Evolutionary conservation across 2,329 filamentous ascomycete genomes (phyloP), one percentile per base, ranked within the genome.

Genomic region (Monosporascus sp.): DNA sequence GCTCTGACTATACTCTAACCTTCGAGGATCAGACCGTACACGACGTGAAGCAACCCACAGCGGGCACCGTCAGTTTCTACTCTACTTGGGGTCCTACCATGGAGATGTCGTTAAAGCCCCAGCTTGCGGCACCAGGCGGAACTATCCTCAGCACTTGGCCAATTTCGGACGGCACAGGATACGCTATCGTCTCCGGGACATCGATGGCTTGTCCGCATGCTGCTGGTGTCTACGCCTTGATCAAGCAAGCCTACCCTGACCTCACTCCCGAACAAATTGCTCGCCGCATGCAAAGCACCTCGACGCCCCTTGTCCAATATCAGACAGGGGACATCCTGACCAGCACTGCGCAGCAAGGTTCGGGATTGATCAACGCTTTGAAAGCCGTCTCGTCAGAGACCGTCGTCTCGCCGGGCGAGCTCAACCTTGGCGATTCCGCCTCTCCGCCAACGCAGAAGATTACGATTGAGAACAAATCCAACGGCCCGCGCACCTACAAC

Each of bases 201-300:
- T 69, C 66, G 2, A 71, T 71, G 69, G 62, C 68, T 0, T 63
- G 66, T 1, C 69, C 69, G 2, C 69, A 64, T 46, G 52, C 65
- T 0, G 59, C 68, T 11, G 68, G 61, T 7, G 61, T 59, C 2
- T 69, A 64, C 26, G 69, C 68, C 11, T 61, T 72, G 11, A 2
- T 47, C 55, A 37, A 58, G 27, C 3, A 27, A 6, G 36, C 20
- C 57, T 9, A 58, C 45, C 24, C 41, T 61, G 22, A 38, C 40
- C 8, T 46, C 55, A 22, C 55, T 0, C 50, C 64, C 4, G 51
- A 59, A 1, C 59, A 69, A 45, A 62, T 71, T 41, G 54, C 60
- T 19, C 48, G 55, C 22, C 58, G 62, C 7, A 55, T 72, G 11
- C 64, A 67, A 48, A 64, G 57, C 0, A 67, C 62, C 2, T 56